Conservation (phyloP, 345 rosid genomes). For the Brassica napus region Da-Ae NC_063434.1:20413501-20414000, state of each 20-base stretch:
- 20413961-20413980: too few relatives aligned
- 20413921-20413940: neutral
- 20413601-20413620: too few relatives aligned
- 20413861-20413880: neutral
- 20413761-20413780: neutral
- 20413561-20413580: too few relatives aligned
- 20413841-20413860: neutral
- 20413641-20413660: neutral
- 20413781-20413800: neutral
- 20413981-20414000: too few relatives aligned
- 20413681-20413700: neutral
- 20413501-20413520: neutral
- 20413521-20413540: too few relatives aligned
- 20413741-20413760: slow-evolving; percentile 6
- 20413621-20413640: neutral
- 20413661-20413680: neutral
- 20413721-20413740: neutral
- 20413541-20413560: too few relatives aligned
- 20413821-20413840: neutral
- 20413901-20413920: neutral
- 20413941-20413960: neutral
- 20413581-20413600: too few relatives aligned
- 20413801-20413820: neutral
- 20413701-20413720: neutral
- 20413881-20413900: neutral